Evolutionary conservation across 192 early-diverging fungal genomes (phyloP).

Genomic region (Diversispora eburnea): DNA sequence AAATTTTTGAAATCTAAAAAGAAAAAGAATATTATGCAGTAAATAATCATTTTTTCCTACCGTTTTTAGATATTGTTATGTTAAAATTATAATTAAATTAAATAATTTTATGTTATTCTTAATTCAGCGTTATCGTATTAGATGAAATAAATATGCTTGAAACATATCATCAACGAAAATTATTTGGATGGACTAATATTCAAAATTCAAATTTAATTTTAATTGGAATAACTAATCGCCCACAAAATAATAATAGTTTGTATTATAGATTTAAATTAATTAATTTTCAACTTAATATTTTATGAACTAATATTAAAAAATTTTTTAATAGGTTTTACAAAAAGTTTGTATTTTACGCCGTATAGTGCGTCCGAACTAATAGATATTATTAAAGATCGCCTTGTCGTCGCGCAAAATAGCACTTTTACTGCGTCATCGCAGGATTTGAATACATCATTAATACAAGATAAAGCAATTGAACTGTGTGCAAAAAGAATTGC

Average conservation of each 20-base stretch:
- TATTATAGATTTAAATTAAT: slow-evolving; percentile 9
- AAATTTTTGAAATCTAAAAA: slow-evolving; percentile 48
- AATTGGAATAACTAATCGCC: slow-evolving; percentile 92
- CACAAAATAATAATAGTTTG: slow-evolving; percentile 76
- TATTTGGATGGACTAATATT: slow-evolving; percentile 75
- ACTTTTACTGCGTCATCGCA: background rate
- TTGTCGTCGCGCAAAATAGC: slow-evolving; percentile 37
- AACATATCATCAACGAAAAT: slow-evolving; percentile 71
- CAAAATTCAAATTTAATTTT: slow-evolving; percentile 65
- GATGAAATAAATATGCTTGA: slow-evolving; percentile 93
- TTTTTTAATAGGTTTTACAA: slow-evolving; percentile 51
- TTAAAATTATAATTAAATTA: background rate
- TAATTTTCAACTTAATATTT: background rate
- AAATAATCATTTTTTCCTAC: slow-evolving; percentile 30
- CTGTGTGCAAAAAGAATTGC: slow-evolving; percentile 90
- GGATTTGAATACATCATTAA: slow-evolving; percentile 44
- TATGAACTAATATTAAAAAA: background rate
- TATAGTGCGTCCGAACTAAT: slow-evolving; percentile 83
- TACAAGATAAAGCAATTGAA: slow-evolving; percentile 83
- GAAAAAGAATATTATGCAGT: slow-evolving; percentile 47
- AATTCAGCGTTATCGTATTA: slow-evolving; percentile 68
- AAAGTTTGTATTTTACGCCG: slow-evolving; percentile 82
- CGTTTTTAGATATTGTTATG: background rate
- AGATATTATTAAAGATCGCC: slow-evolving; percentile 82
- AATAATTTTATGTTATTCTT: slow-evolving; percentile 6